Evolutionary conservation across 139 green algal genomes (phyloP), one percentile per base, ranked within the genome.

Genomic region (Mychonastes homosphaera): DNA sequence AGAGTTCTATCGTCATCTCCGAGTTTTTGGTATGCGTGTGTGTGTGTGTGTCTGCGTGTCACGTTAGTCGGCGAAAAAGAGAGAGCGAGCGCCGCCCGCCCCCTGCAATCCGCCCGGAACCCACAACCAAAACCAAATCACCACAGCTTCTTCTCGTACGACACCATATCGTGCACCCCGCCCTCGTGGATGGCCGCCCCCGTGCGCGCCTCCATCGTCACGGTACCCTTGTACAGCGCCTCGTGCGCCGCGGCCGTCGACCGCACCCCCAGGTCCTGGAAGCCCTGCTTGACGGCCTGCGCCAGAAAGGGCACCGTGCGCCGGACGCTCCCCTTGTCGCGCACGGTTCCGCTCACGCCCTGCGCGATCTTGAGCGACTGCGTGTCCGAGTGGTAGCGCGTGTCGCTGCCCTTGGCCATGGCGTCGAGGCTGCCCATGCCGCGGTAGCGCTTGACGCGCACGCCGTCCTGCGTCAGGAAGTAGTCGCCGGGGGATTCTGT

Each of bases 371-470:
- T 98, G 16, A 99, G 79, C 9, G 66, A 74, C 64, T 92, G 82
- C 12, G 79, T 91, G 65, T 97, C 90, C 24, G 69, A 74, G 53
- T 92, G 80, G 76, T 99, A 99, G 21, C 90, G 74, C 18, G 73
- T 75, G 76, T 96, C 89, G 40, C 69, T 87, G 65, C 92, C 92
- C 78, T 97, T 96, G 45, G 78, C 73, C 90, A 97, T 96, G 16
- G 92, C 92, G 23, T 96, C 92, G 56, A 98, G 72, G 10, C 79
- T 93, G 35, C 92, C 87, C 84, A 99, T 99, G 40, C 92, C 92
- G 4, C 92, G 80, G 76, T 96, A 98, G 69, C 84, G 74, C 71
- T 97, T 98, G 39, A 96, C 79, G 6, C 83, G 72, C 33, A 70
- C 35, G 1, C 91, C 92, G 44, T 91, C 79, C 21, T 85, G 41